Conservation (phyloP, 169 alveolate genomes). For the Cryptosporidium felis region DNA sequence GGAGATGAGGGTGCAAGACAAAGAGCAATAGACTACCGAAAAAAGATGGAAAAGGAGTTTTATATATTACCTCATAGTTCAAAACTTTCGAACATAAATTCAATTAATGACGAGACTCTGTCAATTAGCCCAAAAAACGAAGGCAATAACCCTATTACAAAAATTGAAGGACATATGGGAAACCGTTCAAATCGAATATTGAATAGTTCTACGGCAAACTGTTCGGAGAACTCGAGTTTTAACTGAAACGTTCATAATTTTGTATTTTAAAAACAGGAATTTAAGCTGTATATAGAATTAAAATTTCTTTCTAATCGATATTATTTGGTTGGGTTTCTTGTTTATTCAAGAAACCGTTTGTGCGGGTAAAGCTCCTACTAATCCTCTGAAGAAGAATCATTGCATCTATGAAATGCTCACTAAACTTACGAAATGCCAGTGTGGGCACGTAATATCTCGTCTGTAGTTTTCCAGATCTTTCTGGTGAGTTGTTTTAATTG, state of each 20-base stretch:
- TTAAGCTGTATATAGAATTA: not conserved
- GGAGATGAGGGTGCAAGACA: slow-evolving; percentile 72
- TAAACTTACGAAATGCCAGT: slow-evolving; percentile 67
- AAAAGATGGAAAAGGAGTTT: slow-evolving; percentile 57
- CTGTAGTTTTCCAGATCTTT: slow-evolving; percentile 62
- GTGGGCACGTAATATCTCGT: slow-evolving; percentile 66
- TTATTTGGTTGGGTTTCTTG: not conserved
- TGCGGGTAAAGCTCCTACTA: slow-evolving; percentile 62
- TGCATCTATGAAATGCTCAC: not conserved
- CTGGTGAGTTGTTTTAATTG: slow-evolving; percentile 23
- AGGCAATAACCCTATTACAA: not conserved
- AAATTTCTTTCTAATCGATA: not conserved
- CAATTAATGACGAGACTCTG: not conserved
- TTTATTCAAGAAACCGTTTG: slow-evolving; percentile 15
- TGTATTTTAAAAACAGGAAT: not conserved
- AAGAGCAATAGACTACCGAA: slow-evolving; percentile 65
- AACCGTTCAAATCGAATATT: not conserved
- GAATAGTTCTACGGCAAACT: slow-evolving; percentile 2
- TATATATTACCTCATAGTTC: slow-evolving; percentile 10
- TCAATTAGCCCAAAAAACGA: not conserved
- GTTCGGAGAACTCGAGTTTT: not conserved
- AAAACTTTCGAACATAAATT: not conserved
- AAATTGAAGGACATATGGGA: not conserved
- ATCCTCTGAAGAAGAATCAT: slow-evolving; percentile 28
- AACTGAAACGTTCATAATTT: not conserved